These are phyloP conservation scores for Stentor roeselii DNA, from an alignment of 73 alveolate genomes.

Conservation along the genomic window DNA sequence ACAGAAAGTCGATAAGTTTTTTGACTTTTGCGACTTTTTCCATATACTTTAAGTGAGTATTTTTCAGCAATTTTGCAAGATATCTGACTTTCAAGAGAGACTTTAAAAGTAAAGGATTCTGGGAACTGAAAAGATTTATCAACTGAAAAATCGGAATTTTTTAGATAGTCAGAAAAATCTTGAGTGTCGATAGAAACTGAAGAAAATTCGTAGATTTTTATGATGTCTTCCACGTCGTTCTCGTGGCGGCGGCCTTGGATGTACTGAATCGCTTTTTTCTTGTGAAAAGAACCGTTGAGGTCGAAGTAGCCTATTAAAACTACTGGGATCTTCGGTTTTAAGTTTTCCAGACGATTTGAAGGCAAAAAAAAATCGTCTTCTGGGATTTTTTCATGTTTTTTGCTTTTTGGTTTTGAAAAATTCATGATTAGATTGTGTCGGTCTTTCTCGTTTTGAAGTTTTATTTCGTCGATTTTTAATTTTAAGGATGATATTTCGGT, in stretches of 20 bases:
- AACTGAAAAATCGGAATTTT: neutral
- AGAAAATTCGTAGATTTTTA: no score
- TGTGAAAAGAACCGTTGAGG: neutral
- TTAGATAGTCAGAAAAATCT: neutral
- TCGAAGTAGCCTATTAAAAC: neutral
- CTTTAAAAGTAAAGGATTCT: neutral
- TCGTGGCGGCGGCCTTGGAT: no score
- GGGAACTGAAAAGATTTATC: neutral
- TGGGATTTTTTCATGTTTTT: neutral
- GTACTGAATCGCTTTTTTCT: neutral
- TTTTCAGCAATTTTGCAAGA: neutral
- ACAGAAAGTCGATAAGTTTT: no score
- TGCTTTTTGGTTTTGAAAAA: neutral
- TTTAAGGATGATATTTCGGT: neutral
- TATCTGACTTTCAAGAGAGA: no score
- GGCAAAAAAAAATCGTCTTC: neutral
- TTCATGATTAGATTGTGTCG: neutral
- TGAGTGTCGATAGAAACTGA: neutral
- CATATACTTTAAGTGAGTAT: no score
- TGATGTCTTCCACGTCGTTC: no score
- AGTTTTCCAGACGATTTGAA: neutral
- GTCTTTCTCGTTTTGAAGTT: neutral
- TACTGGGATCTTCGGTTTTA: neutral
- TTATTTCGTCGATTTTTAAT: neutral
- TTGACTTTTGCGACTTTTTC: no score